Percentiles rank a stretch among this genome's conserved stretches.
Conservation (phyloP, 768 basidiomycete genomes). For the Termitomyces sp. region DNA sequence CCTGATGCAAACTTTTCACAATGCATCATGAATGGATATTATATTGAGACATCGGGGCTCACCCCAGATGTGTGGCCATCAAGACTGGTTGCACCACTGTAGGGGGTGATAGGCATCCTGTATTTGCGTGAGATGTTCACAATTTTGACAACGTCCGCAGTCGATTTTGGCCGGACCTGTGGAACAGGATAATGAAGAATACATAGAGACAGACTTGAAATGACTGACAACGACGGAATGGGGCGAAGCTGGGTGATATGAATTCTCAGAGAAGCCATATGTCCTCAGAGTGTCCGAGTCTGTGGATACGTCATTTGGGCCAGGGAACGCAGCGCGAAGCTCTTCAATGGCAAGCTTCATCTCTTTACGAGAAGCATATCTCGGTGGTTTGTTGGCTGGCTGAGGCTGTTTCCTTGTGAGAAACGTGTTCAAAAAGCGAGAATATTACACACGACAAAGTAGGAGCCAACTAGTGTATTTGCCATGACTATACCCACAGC, state of each 20-base stretch:
- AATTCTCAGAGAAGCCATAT: conserved; percentile 66
- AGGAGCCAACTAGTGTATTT: conserved; percentile 21
- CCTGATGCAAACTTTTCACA: conserved; percentile 27
- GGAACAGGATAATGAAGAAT: conserved; percentile 9
- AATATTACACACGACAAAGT: conserved; percentile 20
- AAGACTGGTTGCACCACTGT: conserved; percentile 80
- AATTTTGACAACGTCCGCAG: conserved; percentile 78
- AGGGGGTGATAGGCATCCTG: conserved; percentile 73
- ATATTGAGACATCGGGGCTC: conserved; percentile 15
- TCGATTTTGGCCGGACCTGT: conserved; percentile 56
- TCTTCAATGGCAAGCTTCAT: conserved; percentile 48
- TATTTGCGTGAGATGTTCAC: conserved; percentile 74
- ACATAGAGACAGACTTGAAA: background rate
- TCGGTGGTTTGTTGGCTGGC: conserved; percentile 7
- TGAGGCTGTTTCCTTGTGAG: conserved; percentile 7
- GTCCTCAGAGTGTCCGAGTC: conserved; percentile 43
- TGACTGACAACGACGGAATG: conserved; percentile 44
- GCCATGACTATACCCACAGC: conserved; percentile 28
- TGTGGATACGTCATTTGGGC: conserved; percentile 42
- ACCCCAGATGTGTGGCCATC: conserved; percentile 86
- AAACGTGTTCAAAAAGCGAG: background rate
- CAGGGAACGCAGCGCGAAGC: conserved; percentile 40
- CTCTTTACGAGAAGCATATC: conserved; percentile 44
- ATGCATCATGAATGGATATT: background rate
- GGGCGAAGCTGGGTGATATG: conserved; percentile 56